Evolutionary conservation across 2,329 filamentous ascomycete genomes (phyloP), one percentile per base, ranked within the genome.

Genomic region (Metarhizium album): DNA sequence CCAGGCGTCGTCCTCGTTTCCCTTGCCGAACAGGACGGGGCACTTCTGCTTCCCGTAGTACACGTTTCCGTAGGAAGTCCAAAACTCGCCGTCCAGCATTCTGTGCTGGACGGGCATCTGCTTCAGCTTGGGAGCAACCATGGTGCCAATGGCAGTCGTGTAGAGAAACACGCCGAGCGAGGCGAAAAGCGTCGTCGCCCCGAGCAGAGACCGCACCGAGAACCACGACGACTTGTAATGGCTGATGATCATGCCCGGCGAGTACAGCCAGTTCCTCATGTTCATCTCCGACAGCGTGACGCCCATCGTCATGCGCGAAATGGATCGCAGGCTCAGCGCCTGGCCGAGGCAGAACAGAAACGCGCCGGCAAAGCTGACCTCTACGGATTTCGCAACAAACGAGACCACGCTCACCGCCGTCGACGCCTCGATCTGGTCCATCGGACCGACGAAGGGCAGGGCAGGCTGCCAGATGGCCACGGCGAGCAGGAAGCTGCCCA

Each of bases 301-400:
- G 2, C 87, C 87, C 2, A 71, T 68, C 0, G 80, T 76, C 8
- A 74, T 70, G 49, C 74, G 74, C 50, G 87, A 76, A 4, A 29
- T 9, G 0, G 86, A 83, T 50, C 84, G 71, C 20, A 84, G 74
- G n/a, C 80, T 88, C 16, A 91, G 67, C 0, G 86, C 77, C 62
- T 93, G 87, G 0, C 87, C 87, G 0, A 90, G 63, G 50, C 86
- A 86, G 0, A 83, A 78, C 1, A 90, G 83, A 53, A 88, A 86
- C 0, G 87, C 82, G 0, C 86, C 88, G 3, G 88, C 85, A 59
- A 90, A 91, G 0, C 83, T 82, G 55, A 90, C 62, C 65, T 91
- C 87, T 46, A 90, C 87, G 0, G 83, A 78, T 65, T 90, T 91
- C 7, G 87, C 84, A 35, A 88, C 69, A 2, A 88, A 66, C 0